Percentiles rank a stretch among this genome's conserved stretches.
These are phyloP conservation scores for Neurospora tetrasperma DNA, from an alignment of 495 filamentous ascomycete genomes.

Conservation along the genomic window DNA sequence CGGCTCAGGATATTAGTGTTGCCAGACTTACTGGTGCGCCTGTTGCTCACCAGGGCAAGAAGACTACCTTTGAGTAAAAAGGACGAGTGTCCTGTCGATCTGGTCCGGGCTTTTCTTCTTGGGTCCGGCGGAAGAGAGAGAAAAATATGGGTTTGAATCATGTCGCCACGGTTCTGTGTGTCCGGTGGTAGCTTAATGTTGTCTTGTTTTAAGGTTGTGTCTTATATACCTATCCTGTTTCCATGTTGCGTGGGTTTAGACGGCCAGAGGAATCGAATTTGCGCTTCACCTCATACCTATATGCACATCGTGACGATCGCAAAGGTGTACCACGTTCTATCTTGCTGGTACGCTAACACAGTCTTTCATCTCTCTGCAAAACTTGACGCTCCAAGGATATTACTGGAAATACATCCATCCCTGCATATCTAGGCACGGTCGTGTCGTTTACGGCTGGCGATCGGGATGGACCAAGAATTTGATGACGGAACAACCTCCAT, in stretches of 20 bases:
- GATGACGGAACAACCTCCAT: neutral
- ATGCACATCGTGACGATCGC: neutral
- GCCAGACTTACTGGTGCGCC: slow-evolving; percentile 62
- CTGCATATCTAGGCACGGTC: neutral
- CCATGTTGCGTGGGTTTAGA: neutral
- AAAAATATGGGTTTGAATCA: neutral
- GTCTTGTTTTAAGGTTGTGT: neutral
- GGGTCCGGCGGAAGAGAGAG: neutral
- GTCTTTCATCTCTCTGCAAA: neutral
- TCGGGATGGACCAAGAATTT: neutral
- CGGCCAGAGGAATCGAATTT: neutral
- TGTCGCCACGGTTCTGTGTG: neutral
- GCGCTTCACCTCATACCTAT: neutral
- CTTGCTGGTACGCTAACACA: neutral
- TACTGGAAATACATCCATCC: neutral
- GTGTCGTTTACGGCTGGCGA: neutral
- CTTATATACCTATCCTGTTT: neutral
- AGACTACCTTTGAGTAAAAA: slow-evolving; percentile 63
- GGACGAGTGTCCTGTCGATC: neutral
- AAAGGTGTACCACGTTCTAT: neutral
- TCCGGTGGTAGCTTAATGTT: neutral
- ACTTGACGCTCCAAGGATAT: neutral
- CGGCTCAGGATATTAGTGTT: slow-evolving; percentile 25
- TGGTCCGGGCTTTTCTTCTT: neutral
- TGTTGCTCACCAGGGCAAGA: slow-evolving; percentile 71